Evolutionary conservation across 2,329 filamentous ascomycete genomes (phyloP).

Genomic region (Phyllosticta capitalensis): DNA sequence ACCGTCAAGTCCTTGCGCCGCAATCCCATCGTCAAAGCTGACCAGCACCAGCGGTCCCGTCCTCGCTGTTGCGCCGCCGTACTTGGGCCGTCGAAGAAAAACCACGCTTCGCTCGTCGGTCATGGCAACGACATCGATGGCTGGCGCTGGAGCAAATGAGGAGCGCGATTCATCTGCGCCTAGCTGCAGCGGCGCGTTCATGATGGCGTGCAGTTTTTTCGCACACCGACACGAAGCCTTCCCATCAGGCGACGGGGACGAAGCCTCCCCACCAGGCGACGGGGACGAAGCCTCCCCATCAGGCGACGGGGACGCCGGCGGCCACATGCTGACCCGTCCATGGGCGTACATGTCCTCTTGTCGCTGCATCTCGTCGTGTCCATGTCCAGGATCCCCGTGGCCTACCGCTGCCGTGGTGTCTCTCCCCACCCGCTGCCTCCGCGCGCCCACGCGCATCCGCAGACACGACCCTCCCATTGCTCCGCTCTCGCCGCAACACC

Average conservation of each 20-base stretch:
- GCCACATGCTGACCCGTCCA: conserved; percentile 23
- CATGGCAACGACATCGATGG: conserved; percentile 19
- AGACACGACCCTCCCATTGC: conserved; percentile 28
- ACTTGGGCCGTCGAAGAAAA: conserved; percentile 23
- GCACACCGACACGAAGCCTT: conserved; percentile 15
- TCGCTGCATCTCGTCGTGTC: neutral
- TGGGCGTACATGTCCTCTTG: neutral
- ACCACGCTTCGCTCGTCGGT: conserved; percentile 26
- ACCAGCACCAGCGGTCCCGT: conserved; percentile 24
- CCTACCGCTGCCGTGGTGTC: too few species aligned
- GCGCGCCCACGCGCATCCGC: conserved; percentile 42
- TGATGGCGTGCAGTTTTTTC: conserved; percentile 21
- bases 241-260: neutral
- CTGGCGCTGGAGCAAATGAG: neutral
- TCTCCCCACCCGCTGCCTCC: conserved; percentile 19
- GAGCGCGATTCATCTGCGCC: neutral
- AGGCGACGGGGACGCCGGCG: conserved; percentile 16
- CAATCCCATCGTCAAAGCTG: conserved; percentile 18
- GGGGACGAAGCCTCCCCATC: too few species aligned
- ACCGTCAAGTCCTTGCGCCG: neutral
- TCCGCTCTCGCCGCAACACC: conserved; percentile 24
- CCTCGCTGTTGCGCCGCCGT: conserved; percentile 15
- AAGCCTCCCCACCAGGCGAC: too few species aligned
- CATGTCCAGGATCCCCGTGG: neutral
- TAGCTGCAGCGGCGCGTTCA: conserved; percentile 20